These are phyloP conservation scores for Pyrenula aspistea DNA, from an alignment of 495 filamentous ascomycete genomes.

Conservation along the genomic window DNA sequence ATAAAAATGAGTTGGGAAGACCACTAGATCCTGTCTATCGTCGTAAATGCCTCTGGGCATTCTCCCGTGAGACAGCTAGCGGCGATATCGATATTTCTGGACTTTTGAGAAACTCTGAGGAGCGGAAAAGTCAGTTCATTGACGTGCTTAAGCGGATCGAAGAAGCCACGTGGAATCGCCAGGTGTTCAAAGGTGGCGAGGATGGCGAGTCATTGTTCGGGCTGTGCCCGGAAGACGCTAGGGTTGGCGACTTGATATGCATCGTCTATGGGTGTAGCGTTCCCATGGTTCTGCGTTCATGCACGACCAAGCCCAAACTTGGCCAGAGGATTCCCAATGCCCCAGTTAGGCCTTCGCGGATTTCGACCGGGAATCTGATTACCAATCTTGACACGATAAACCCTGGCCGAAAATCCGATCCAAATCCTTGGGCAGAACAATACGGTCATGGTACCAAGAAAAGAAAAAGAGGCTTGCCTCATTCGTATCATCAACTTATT, in stretches of 20 bases:
- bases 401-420: background rate
- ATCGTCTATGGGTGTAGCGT: slow-evolving; percentile 31
- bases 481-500: slow-evolving; percentile 2
- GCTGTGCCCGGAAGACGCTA: slow-evolving; percentile 1
- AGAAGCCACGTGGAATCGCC: slow-evolving; percentile 16
- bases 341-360: background rate
- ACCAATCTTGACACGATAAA: background rate
- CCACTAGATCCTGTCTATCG: slow-evolving; percentile 3
- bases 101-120: background rate
- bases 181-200: slow-evolving; percentile 7
- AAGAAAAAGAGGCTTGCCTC: background rate
- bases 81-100: background rate
- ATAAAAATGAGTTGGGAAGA: slow-evolving; percentile 6
- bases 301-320: slow-evolving; percentile 1
- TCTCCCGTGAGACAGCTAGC: background rate
- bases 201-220: slow-evolving; percentile 5
- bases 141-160: slow-evolving; percentile 14
- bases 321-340: background rate
- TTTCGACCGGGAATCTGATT: background rate
- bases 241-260: slow-evolving; percentile 18
- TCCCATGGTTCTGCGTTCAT: slow-evolving; percentile 22
- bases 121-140: slow-evolving; percentile 5
- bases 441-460: no score
- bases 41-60: background rate
- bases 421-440: background rate